Base-by-base conservation (phyloP, 2,329 filamentous ascomycete genomes). In the Curvularia spicifera region DNA sequence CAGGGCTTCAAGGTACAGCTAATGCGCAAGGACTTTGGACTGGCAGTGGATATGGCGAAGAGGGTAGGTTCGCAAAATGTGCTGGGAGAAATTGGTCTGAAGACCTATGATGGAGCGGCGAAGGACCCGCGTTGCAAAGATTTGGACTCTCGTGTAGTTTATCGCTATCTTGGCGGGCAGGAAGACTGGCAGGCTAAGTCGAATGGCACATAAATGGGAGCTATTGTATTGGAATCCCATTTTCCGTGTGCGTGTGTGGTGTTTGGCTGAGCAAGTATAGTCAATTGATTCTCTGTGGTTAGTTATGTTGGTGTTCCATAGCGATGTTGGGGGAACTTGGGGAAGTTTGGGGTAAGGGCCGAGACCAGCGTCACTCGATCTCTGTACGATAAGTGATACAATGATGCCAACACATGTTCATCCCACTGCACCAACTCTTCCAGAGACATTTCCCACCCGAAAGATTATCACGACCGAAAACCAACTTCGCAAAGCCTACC, bases 1-100 rank as follows among this genome's bases (percentile, higher is more conserved):
- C 81, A 82, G 2, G 85, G 85, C 0, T 87, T 88, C 70, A 82
- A 84, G 44, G 82, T 87, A 5, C 80, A 86, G 68, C 65, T 87
- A 64, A 87, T 87, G 84, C 78, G 78, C 59, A 87, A 87, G 67
- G 85, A 87, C 64, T 82, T 88, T 56, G 76, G 77, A 1, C 69
- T 87, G 20, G 85, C 84, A 0, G 77, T 85, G 0, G 80, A 85
- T 8, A 81, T 83, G 72, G 85, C 84, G n/a, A 75, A 81, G 58
- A 74, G 79, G 15, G 80, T 86, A 4, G 84, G 81, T 0, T 79
- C 82, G 15, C 76, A 74, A 43, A 78, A 84, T 54, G 80, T 81
- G 4, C 68, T 87, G 37, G 84, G 84, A 1, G 76, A 81, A 5
- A 75, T 73, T 22, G 84, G 83, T 0, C 67, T 87, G 58, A 74